Evolutionary conservation across 495 filamentous ascomycete species (phyloP).

Genomic region (Hyaloscypha hepaticicola): DNA sequence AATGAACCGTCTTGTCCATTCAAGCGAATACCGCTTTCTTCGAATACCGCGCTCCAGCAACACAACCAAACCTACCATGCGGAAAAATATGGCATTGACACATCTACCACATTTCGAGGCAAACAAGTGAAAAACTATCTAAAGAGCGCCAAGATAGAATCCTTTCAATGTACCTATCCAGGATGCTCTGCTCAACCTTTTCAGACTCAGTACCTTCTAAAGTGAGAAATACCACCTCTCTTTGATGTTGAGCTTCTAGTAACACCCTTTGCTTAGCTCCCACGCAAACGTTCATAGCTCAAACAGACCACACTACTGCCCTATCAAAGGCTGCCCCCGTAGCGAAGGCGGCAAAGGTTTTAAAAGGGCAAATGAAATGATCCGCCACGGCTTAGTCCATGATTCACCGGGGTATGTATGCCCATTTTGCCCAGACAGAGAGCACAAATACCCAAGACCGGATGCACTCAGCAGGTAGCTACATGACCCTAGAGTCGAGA

Average conservation of each 20-base stretch:
- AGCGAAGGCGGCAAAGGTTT: too few relatives aligned
- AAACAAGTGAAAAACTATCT: too few relatives aligned
- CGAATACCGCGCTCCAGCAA: too few relatives aligned
- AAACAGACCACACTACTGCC: slow-evolving; percentile 85
- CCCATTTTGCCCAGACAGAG: slow-evolving; percentile 80
- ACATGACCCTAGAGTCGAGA: too few relatives aligned
- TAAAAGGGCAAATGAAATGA: slow-evolving; percentile 99
- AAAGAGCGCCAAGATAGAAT: too few relatives aligned
- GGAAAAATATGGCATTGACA: too few relatives aligned
- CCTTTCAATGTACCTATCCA: not conserved
- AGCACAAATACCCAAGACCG: slow-evolving; percentile 92
- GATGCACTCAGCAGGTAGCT: slow-evolving; percentile 90
- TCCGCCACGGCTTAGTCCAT: slow-evolving; percentile 91
- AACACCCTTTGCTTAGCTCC: slow-evolving; percentile 65
- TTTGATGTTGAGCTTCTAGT: not conserved
- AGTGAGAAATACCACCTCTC: not conserved
- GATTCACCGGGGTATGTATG: slow-evolving; percentile 94
- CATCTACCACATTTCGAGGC: too few relatives aligned
- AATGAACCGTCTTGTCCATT: too few relatives aligned
- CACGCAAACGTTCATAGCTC: slow-evolving; percentile 95
- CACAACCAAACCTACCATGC: too few relatives aligned
- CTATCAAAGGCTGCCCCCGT: slow-evolving; percentile 77
- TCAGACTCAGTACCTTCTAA: not conserved
- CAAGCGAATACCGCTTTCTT: too few relatives aligned
- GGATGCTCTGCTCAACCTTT: not conserved